Evolutionary conservation across 2,329 filamentous ascomycete genomes (phyloP), one percentile per base, ranked within the genome.

Genomic region (Cladosporium sp.): DNA sequence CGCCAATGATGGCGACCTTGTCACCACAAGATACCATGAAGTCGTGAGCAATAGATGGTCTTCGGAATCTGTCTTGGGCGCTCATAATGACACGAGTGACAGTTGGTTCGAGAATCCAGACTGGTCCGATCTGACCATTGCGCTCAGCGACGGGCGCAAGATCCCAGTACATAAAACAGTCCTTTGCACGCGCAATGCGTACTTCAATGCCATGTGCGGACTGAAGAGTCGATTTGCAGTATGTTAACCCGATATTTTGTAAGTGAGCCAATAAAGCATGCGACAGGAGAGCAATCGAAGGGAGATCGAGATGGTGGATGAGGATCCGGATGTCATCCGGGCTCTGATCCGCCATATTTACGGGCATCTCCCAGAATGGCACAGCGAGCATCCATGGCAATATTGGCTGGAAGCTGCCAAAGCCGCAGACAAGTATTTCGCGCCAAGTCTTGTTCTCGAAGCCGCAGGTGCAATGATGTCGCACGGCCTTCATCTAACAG

Each of bases 121-220:
- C 52, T 55, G 30, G 30, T 64, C 61, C n/a, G 61, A 64, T 21
- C 34, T 64, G 26, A 55, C 51, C 26, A 32, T 64, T 34, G 52
- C 34, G 38, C 49, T 64, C 12, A 57, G 49, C 18, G 52, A 60
- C 18, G 59, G 47, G 28, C 49, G 52, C 32, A 38, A 57, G 34
- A 55, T 64, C 34, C 34, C 52, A 24, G 49, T 41, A 10, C 61
- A 64, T 34, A 64, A 57, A n/a, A 14, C 24, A 18, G 51, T 64
- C 3, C 32, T 64, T 34, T 55, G 61, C 61, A 54, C 49, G 34
- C n/a, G 21, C 24, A 55, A 54, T 36, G 49, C 52, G 14, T 55
- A 41, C 61, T 64, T 57, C 30, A 36, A 51, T 26, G 47, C 24
- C 47, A 51, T 51, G 47, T 51, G 47, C 14, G 47, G 24, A 28